Conservation (phyloP, 441 rosid genomes). For the Pelargonium australe region DNA sequence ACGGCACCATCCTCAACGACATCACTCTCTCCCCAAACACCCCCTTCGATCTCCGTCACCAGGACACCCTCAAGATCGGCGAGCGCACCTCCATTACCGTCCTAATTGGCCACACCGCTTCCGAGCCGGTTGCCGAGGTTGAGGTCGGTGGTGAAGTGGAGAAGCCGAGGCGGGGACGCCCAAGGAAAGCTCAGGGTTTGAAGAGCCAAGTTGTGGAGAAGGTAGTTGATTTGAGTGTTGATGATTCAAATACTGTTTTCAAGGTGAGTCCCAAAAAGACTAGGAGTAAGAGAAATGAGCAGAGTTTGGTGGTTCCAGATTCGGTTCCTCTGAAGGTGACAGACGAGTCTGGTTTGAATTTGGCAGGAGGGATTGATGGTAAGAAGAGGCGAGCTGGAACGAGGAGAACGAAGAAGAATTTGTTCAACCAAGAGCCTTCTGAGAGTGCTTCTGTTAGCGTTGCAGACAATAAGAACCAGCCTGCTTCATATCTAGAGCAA, state of each 20-base stretch:
- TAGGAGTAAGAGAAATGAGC: background rate
- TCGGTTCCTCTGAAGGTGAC: background rate
- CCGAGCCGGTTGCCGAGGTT: no score
- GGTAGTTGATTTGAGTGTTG: background rate
- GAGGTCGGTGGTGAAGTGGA: no score
- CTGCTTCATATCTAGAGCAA: background rate
- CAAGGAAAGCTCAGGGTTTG: constrained; percentile 3
- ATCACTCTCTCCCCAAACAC: constrained; percentile 4
- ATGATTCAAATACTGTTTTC: no score
- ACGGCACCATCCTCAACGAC: constrained; percentile 54
- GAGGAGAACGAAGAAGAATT: background rate
- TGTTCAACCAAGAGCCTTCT: background rate
- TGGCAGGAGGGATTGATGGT: background rate
- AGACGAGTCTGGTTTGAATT: background rate
- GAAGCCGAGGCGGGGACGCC: no score
- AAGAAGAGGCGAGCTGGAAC: constrained; percentile 6
- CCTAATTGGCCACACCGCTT: background rate
- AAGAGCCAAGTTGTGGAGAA: background rate
- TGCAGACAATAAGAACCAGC: background rate
- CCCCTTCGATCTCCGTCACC: constrained; percentile 12
- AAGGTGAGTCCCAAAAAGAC: background rate
- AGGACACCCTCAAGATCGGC: constrained; percentile 23
- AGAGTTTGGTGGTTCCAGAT: background rate
- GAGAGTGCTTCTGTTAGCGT: background rate
- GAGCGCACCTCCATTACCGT: constrained; percentile 19